Evolutionary conservation across 2,329 filamentous ascomycete genomes (phyloP).

Genomic region (Ascomycota sp.): DNA sequence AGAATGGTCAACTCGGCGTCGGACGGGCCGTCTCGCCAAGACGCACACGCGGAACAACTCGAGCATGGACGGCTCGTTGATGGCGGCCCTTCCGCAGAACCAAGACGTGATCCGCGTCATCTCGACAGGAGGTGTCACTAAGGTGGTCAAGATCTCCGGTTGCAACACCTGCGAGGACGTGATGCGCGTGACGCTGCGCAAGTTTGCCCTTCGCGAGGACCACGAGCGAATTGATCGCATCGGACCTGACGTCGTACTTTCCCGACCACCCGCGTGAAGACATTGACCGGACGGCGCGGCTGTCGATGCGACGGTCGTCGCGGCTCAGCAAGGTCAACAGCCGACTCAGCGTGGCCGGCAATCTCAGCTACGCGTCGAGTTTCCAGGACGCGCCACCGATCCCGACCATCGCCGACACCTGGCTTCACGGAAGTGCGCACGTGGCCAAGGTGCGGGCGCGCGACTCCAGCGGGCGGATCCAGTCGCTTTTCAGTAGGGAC

Average conservation of each 20-base stretch:
- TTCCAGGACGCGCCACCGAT: conserved; percentile 85
- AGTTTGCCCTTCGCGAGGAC: conserved; percentile 72
- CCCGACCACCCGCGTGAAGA: conserved; percentile 85
- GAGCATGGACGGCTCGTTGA: conserved; percentile 69
- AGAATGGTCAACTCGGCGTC: conserved; percentile 40
- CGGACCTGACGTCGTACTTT: conserved; percentile 92
- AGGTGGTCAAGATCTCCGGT: conserved; percentile 80
- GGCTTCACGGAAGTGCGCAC: conserved; percentile 39
- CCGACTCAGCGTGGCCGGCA: conserved; percentile 83
- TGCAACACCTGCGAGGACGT: conserved; percentile 87
- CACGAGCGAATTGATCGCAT: conserved; percentile 90
- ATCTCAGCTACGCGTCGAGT: conserved; percentile 79
- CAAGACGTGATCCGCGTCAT: conserved; percentile 87
- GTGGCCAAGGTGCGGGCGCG: conserved; percentile 17
- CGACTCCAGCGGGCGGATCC: conserved; percentile 28
- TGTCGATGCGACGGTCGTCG: conserved; percentile 78
- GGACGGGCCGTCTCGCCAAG: conserved; percentile 42
- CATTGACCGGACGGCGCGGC: conserved; percentile 84
- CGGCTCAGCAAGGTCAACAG: conserved; percentile 84
- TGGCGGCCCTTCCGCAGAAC: conserved; percentile 66
- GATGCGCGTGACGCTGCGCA: conserved; percentile 71
- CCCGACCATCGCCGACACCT: conserved; percentile 84
- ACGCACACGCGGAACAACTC: conserved; percentile 61
- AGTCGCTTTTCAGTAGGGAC: conserved; percentile 43
- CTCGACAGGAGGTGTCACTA: conserved; percentile 75